Percentiles rank a stretch among this genome's conserved stretches.
Conservation (phyloP, 2,329 filamentous ascomycete genomes). For the Paecilomyces fulvus region DNA sequence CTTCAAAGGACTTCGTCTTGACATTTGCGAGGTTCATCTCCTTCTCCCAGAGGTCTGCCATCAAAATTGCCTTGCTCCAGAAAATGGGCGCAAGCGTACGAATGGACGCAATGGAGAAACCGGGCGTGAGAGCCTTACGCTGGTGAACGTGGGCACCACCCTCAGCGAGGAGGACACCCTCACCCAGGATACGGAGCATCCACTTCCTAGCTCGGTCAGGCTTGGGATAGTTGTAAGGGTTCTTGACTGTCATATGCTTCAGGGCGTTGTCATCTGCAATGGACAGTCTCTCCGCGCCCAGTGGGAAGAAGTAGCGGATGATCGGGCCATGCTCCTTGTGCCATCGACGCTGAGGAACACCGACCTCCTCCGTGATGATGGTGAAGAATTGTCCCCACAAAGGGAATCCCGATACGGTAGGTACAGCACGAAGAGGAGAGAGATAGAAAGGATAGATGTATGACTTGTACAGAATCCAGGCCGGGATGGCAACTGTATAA, state of each 20-base stretch:
- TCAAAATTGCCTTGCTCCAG: constrained; percentile 33
- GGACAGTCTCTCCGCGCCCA: constrained; percentile 37
- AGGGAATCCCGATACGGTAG: constrained; percentile 34
- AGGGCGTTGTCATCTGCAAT: constrained; percentile 38
- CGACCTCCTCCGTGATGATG: constrained; percentile 36
- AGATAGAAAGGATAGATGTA: constrained; percentile 35
- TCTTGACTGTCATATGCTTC: constrained; percentile 37
- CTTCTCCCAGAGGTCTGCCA: constrained; percentile 37
- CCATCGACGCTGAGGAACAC: constrained; percentile 36
- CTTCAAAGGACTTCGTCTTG: constrained; percentile 26
- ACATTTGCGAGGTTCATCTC: constrained; percentile 22
- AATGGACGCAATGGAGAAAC: constrained; percentile 33
- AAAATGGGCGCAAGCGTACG: constrained; percentile 30
- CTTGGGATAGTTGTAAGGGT: constrained; percentile 35
- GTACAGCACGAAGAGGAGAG: constrained; percentile 36
- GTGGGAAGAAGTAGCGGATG: constrained; percentile 40
- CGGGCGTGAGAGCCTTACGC: constrained; percentile 31
- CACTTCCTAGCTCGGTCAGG: constrained; percentile 31
- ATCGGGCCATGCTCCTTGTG: constrained; percentile 35
- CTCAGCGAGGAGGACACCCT: constrained; percentile 37
- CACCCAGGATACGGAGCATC: constrained; percentile 38
- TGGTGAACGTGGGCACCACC: constrained; percentile 36
- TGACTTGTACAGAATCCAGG: constrained; percentile 14
- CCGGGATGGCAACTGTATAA: constrained; percentile 8
- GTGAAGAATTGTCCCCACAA: constrained; percentile 38